Percentiles rank a stretch among this genome's conserved stretches.
These are phyloP conservation scores for Russula foetens DNA, from an alignment of 768 basidiomycete species.

Conservation along the genomic window DNA sequence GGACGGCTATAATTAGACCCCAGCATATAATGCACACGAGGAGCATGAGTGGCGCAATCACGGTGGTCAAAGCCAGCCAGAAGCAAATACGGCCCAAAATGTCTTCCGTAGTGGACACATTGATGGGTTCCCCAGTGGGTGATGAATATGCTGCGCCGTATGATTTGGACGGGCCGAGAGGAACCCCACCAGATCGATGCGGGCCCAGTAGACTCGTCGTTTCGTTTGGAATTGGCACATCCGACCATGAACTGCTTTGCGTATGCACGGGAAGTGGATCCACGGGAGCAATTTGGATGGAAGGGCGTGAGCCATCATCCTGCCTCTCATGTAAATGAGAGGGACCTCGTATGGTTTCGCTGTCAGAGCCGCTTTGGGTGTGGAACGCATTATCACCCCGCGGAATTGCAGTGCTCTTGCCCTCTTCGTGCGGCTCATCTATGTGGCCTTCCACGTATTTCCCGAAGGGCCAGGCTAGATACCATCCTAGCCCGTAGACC, in stretches of 20 bases:
- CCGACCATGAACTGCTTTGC: slow-evolving; percentile 40
- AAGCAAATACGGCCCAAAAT: slow-evolving; percentile 69
- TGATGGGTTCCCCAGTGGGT: slow-evolving; percentile 22
- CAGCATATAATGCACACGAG: slow-evolving; percentile 86
- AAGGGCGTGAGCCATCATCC: slow-evolving; percentile 1
- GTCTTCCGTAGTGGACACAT: slow-evolving; percentile 28
- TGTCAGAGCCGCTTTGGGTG: slow-evolving; percentile 26
- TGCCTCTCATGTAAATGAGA: slow-evolving; percentile 9
- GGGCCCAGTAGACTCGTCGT: slow-evolving; percentile 39
- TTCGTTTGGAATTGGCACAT: slow-evolving; percentile 34
- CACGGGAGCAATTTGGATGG: slow-evolving; percentile 24
- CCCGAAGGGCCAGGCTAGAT: slow-evolving; percentile 96
- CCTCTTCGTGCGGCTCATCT: slow-evolving; percentile 27
- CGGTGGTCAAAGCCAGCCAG: slow-evolving; percentile 65
- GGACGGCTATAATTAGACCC: slow-evolving; percentile 91
- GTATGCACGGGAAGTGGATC: slow-evolving; percentile 34
- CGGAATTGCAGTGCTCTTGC: slow-evolving; percentile 32
- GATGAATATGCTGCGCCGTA: slow-evolving; percentile 54
- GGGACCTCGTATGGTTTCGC: slow-evolving; percentile 30
- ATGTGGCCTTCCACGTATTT: slow-evolving; percentile 91
- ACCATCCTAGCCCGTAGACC: slow-evolving; percentile 90
- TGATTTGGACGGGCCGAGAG: slow-evolving; percentile 42
- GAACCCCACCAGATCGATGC: slow-evolving; percentile 28
- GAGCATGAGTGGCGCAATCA: slow-evolving; percentile 87
- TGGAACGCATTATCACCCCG: slow-evolving; percentile 26